Evolutionary conservation across 805 yeast species (phyloP).

Genomic region (Metschnikowia corniflorae): DNA sequence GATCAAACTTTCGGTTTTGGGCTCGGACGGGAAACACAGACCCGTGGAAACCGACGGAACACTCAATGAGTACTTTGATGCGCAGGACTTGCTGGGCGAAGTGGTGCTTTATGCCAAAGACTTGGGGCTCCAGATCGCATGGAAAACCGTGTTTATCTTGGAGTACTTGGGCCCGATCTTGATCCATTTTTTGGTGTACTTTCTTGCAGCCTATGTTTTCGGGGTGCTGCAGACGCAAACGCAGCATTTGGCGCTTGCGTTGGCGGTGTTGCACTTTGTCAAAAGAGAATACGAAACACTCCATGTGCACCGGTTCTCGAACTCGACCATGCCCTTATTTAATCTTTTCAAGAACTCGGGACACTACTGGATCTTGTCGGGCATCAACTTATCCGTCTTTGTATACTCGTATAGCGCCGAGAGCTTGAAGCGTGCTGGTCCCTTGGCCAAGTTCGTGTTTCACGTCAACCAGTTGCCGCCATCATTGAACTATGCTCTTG

Average conservation of each 20-base stretch:
- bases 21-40: constrained; percentile 30
- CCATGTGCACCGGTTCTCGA: constrained; percentile 79
- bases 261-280: constrained; percentile 70
- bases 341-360: constrained; percentile 84
- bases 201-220: constrained; percentile 12
- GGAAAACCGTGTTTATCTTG: constrained; percentile 84
- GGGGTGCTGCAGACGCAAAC: constrained; percentile 35
- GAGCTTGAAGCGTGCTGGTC: constrained; percentile 14
- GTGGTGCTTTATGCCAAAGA: constrained; percentile 69
- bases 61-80: constrained; percentile 29
- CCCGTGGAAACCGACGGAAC: constrained; percentile 45
- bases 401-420: constrained; percentile 32
- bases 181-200: constrained; percentile 69
- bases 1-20: constrained; percentile 25
- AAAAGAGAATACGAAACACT: constrained; percentile 89
- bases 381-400: constrained; percentile 52
- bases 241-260: constrained; percentile 50
- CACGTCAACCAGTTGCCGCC: constrained; percentile 43
- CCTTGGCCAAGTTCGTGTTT: constrained; percentile 33
- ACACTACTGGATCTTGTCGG: constrained; percentile 93
- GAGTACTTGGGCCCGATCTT: constrained; percentile 90
- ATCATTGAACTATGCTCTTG: constrained; percentile 29
- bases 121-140: constrained; percentile 87
- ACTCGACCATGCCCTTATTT: constrained; percentile 87
- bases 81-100: constrained; percentile 41